Percentiles rank a stretch among this genome's conserved stretches.
Conservation (phyloP, 139 green algal species). For the Microglena sp. region DNA sequence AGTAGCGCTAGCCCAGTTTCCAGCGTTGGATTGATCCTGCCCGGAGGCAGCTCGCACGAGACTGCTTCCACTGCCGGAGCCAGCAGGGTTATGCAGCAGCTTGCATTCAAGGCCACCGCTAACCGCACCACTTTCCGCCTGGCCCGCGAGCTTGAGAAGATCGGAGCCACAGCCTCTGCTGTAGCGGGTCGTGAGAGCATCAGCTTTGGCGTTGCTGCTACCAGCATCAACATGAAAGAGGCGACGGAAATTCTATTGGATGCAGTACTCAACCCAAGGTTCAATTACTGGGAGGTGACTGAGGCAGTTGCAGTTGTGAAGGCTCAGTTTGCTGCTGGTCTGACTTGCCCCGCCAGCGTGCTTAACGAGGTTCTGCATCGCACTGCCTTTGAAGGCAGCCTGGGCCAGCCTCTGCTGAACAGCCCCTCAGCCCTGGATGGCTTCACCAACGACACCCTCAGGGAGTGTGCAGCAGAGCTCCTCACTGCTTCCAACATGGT, state of each 20-base stretch:
- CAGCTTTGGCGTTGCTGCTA: conserved; percentile 23
- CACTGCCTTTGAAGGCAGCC: conserved; percentile 26
- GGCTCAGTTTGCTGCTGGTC: conserved; percentile 19
- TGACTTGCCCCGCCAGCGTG: conserved; percentile 14
- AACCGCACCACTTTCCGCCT: conserved; percentile 43
- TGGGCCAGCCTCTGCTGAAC: conserved; percentile 13
- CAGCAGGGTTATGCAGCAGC: conserved; percentile 35
- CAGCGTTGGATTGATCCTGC: conserved; percentile 25
- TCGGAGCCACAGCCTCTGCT: conserved; percentile 25
- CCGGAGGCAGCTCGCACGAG: conserved; percentile 31
- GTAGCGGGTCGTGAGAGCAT: conserved; percentile 32
- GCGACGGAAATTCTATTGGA: conserved; percentile 43
- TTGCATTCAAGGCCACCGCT: conserved; percentile 50
- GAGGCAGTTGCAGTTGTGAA: conserved; percentile 26
- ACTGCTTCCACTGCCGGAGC: conserved; percentile 25
- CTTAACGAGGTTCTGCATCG: conserved; percentile 40
- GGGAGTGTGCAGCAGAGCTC: conserved; percentile 20
- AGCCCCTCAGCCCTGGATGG: conserved; percentile 11
- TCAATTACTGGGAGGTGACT: conserved; percentile 38
- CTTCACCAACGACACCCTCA: conserved; percentile 23
- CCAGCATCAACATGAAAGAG: conserved; percentile 33
- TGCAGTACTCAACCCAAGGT: conserved; percentile 34
- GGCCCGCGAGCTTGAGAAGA: conserved; percentile 54
- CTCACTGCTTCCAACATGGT: conserved; percentile 20
- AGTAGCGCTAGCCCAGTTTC: conserved; percentile 22